Base-by-base conservation (phyloP, 1,284 basidiomycete genomes). In the Melampsora larici-populina region DNA sequence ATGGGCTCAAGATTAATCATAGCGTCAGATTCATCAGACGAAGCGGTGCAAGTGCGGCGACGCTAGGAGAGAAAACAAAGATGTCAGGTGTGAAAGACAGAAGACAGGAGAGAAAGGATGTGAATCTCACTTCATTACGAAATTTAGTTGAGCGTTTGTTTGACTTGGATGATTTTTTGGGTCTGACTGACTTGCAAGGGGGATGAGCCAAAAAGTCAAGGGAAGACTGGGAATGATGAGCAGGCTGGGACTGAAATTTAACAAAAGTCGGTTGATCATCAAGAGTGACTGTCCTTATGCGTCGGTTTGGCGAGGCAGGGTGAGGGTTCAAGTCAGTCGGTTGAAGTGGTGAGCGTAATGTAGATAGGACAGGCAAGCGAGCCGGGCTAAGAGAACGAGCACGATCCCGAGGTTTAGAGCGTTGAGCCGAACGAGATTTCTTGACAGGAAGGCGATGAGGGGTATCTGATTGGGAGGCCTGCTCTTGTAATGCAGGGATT, bases 1-100 rank as follows among this genome's bases (percentile, higher is more conserved):
- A 26, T 70, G 70, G 60, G 36, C 3, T 72, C 55, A 18, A 72
- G 11, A 4, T 40, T 46, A 26, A 63, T 43, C n/a, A 72, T 36
- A n/a, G 62, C 70, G n/a, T 72, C 70, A 63, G 36, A 40, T 17
- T 72, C 70, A 64, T 62, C 64, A 36, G 43, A 62, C 24, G 15
- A 21, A 72, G 60, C 24, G 7, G 36, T 63, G 36, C 46, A 21
- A 18, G 36, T 58, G n/a, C 43, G 60, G 31, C 36, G 60, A 48
- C 58, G 70, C 70, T 72, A 24, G 1, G 29, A 58, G 26, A 48
- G 21, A 4, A 15, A 48, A n/a, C 7, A 21, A 33, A 68, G 48
- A 24, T 26, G 66, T 26, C 43, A 21, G 66, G 1, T n/a, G 36
- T 48, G 64, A 29, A 66, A 36, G 9, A 36, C n/a, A 9, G 64